phyloP scores from a whole-genome alignment of 345 rosid species.

The Dipteronia sinensis region DNA sequence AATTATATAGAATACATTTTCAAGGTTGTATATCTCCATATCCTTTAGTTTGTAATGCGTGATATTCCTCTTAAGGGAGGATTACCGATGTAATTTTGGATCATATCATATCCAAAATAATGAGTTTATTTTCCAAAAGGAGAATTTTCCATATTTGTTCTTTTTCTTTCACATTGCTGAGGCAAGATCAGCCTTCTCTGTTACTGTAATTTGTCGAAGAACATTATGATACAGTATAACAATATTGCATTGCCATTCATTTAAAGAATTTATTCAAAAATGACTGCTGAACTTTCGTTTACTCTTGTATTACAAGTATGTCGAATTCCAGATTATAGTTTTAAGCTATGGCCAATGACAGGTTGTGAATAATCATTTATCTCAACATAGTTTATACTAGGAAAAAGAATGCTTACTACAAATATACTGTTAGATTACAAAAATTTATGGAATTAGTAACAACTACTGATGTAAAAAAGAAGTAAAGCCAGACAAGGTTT shows the following conservation, averaged over 20 bases:
- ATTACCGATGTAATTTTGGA: conserved; percentile 34
- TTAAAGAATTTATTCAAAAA: neutral
- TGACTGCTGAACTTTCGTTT: neutral
- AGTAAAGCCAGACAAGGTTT: no score
- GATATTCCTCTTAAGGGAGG: conserved; percentile 17
- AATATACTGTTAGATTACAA: no score
- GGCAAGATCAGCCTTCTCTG: neutral
- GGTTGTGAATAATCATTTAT: neutral
- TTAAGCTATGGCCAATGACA: neutral
- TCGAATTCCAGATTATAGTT: no score
- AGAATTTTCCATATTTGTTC: neutral
- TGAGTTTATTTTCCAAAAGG: conserved; percentile 10
- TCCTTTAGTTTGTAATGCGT: conserved; percentile 17
- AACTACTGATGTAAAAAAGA: no score
- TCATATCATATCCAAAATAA: conserved; percentile 26
- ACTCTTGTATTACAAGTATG: neutral
- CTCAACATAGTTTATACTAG: neutral
- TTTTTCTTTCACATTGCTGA: neutral
- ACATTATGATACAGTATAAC: neutral
- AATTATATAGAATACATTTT: conserved; percentile 21
- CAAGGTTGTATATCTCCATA: conserved; percentile 28
- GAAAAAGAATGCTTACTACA: no score
- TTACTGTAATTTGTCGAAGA: neutral
- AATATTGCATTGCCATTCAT: neutral
- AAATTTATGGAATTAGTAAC: no score